Base-by-base conservation (phyloP, 768 basidiomycete species). In the Cubamyces sp. region DNA sequence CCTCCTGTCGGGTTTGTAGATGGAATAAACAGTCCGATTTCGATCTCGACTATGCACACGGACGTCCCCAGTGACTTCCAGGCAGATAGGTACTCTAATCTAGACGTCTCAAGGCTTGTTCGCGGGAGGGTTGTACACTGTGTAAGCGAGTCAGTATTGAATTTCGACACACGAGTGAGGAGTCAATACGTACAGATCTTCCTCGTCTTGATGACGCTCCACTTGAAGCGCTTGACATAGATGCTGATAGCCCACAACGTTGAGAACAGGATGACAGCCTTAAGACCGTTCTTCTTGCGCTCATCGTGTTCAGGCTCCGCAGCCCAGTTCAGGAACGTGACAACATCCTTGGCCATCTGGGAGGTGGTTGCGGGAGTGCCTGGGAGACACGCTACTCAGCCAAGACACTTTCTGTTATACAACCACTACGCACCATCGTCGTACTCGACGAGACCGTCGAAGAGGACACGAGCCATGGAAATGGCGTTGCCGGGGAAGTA, bases 401-500 rank as follows among this genome's bases (percentile, higher is more conserved):
- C 21, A 34, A 19, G 16, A 18, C 45, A 1, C 46, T 15, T 40
- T 8, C 9, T 54, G 41, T 7, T 16, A 42, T 21, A 19, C 16
- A n/a, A 16, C 47, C 5, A 45, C 21, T 30, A 28, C 85, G 68
- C 64, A 90, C 94, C 94, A 73, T 99, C 97, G 0, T 93, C 91
- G 74, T 92, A 99, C 76, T 99, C 97, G 59, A 98, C 96, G 47
- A 98, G 76, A 41, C 94, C 96, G 70, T 98, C 97, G 73, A 92
- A 98, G 67, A 98, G 79, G 39, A 98, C 87, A 72, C 96, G 93
- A 54, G 94, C 95, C 97, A 99, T 99, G 73, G 93, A 91, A 63
- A 98, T 98, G 67, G 95, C 95, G 71, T 96, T 96, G 57, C 97
- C 95, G 43, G 96, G 96, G 91, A 99, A 99, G 82, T 90, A 98